Conservation (phyloP, 2,329 filamentous ascomycete genomes). For the Epichloe baconii region DNA sequence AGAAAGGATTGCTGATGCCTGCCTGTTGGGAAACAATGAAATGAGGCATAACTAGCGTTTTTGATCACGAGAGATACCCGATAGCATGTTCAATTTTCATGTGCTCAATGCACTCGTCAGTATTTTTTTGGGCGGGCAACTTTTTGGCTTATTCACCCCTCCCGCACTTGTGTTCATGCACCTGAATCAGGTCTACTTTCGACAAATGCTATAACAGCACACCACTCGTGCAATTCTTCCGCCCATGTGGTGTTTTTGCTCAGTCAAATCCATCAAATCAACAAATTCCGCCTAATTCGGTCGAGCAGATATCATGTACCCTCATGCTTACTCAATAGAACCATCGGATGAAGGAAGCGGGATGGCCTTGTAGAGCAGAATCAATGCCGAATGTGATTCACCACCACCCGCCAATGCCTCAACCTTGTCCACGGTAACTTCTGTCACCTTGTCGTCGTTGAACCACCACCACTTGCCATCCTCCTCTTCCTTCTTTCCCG, state of each 20-base stretch:
- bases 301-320: background rate
- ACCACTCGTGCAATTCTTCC: background rate
- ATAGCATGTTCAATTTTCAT: background rate
- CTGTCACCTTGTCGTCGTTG: conserved; percentile 93
- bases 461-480: conserved; percentile 99
- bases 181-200: no score
- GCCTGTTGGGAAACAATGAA: background rate
- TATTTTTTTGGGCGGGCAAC: background rate
- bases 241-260: background rate
- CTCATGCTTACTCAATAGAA: conserved; percentile 12
- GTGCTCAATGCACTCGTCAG: background rate
- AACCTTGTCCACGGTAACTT: conserved; percentile 85
- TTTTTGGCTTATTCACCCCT: background rate
- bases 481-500: conserved; percentile 65
- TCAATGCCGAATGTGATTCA: conserved; percentile 71
- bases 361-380: conserved; percentile 66
- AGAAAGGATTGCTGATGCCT: background rate
- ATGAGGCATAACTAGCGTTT: conserved; percentile 4
- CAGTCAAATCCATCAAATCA: background rate
- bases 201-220: no score
- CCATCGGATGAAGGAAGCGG: conserved; percentile 48
- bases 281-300: background rate
- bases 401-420: conserved; percentile 81
- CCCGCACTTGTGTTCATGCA: no score
- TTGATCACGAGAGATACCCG: conserved; percentile 3